Conservation (phyloP, 2,329 filamentous ascomycete species). For the Cytospora leucostoma region DNA sequence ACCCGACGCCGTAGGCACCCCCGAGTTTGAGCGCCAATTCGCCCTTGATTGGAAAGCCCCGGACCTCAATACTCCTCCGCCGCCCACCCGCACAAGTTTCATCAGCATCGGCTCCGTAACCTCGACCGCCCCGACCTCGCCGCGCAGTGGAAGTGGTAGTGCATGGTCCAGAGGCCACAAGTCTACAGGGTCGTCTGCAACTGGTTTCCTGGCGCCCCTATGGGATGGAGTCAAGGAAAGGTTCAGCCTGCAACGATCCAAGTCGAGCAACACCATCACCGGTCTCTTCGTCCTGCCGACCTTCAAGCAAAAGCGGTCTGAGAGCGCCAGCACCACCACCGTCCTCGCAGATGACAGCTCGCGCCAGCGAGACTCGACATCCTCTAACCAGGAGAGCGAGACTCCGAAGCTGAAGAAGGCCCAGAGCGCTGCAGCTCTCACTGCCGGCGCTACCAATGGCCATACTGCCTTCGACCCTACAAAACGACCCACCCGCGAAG, state of each 20-base stretch:
- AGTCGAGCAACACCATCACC: constrained; percentile 33
- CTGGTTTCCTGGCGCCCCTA: constrained; percentile 36
- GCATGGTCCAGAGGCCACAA: not conserved
- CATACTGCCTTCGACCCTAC: constrained; percentile 22
- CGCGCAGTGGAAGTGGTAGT: not conserved
- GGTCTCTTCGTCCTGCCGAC: constrained; percentile 22
- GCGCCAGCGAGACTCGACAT: not conserved
- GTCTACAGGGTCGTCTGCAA: constrained; percentile 5
- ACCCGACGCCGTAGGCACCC: constrained; percentile 35
- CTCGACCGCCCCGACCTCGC: constrained; percentile 7
- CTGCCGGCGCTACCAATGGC: constrained; percentile 1
- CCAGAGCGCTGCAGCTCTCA: constrained; percentile 12
- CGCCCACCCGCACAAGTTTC: constrained; percentile 16
- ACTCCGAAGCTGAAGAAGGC: constrained; percentile 15
- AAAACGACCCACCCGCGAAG: constrained; percentile 46
- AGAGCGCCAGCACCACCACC: constrained; percentile 20
- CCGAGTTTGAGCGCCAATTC: constrained; percentile 33
- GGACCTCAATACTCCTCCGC: constrained; percentile 13
- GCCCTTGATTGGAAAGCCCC: constrained; percentile 27
- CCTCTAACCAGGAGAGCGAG: not conserved
- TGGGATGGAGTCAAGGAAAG: constrained; percentile 38
- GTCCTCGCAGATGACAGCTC: not conserved
- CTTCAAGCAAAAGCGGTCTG: constrained; percentile 27
- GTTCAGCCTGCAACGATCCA: constrained; percentile 33
- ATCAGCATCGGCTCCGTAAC: constrained; percentile 10